phyloP scores from a whole-genome alignment of 371 early-diverging fungal genomes.

The Polyrhizophydium stewartii region DNA sequence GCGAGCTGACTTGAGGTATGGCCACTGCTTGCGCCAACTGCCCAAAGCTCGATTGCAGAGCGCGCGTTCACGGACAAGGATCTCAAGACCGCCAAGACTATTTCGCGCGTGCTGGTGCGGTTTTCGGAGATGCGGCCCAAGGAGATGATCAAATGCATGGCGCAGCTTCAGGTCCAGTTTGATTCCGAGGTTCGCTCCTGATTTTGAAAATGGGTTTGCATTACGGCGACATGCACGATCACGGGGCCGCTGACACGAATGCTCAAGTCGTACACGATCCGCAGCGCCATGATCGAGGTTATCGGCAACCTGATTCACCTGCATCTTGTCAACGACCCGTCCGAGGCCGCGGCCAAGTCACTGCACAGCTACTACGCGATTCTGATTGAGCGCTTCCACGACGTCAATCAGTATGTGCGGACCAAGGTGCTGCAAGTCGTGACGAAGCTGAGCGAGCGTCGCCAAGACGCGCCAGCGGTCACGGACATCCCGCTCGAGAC shows the following conservation, averaged over 20 bases:
- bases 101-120: slow-evolving; percentile 72
- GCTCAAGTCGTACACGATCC: slow-evolving; percentile 71
- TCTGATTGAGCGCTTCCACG: slow-evolving; percentile 86
- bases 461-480: slow-evolving; percentile 16
- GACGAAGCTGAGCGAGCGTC: slow-evolving; percentile 62
- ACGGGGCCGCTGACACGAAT: background rate
- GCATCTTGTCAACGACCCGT: slow-evolving; percentile 57
- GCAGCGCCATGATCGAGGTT: slow-evolving; percentile 82
- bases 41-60: too few relatives aligned
- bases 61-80: slow-evolving; percentile 58
- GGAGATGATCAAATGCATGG: slow-evolving; percentile 79
- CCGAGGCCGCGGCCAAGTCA: slow-evolving; percentile 56
- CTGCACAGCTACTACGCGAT: slow-evolving; percentile 75
- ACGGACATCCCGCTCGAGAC: slow-evolving; percentile 38
- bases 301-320: slow-evolving; percentile 75
- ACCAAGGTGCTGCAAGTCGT: slow-evolving; percentile 84
- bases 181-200: slow-evolving; percentile 78
- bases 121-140: slow-evolving; percentile 80
- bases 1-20: too few relatives aligned
- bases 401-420: slow-evolving; percentile 75
- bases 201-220: background rate
- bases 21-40: too few relatives aligned
- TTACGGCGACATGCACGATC: too few relatives aligned
- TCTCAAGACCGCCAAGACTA: slow-evolving; percentile 74
- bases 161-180: slow-evolving; percentile 71